Percentiles rank a stretch among this genome's conserved stretches.
These are phyloP conservation scores for Ambrosiella xylebori DNA, from an alignment of 2,329 filamentous ascomycete genomes.

Conservation along the genomic window DNA sequence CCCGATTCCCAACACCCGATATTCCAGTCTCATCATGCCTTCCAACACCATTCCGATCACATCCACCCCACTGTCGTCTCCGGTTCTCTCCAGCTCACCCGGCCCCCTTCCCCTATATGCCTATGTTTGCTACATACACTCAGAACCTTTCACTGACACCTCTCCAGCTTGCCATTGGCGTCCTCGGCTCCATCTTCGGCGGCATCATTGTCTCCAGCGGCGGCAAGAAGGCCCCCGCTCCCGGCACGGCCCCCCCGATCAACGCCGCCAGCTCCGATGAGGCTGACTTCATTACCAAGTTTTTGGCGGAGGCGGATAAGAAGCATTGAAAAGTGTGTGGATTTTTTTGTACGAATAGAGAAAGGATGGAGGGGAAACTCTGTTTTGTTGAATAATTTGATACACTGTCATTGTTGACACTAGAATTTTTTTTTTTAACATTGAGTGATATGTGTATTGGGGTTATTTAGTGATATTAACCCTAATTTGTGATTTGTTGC, in stretches of 20 bases:
- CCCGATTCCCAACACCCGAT: neutral
- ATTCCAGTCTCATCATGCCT: neutral
- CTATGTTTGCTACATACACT: neutral
- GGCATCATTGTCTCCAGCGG: constrained; percentile 28
- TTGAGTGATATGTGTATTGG: neutral
- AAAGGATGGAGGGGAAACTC: neutral
- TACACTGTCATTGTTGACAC: neutral
- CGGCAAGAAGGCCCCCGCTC: constrained; percentile 27
- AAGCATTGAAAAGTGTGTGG: constrained; percentile 9
- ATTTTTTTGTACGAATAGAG: neutral
- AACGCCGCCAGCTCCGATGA: constrained; percentile 45
- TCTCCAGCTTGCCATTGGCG: constrained; percentile 35
- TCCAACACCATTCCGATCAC: neutral
- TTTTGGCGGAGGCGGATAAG: constrained; percentile 18
- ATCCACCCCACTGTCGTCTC: neutral
- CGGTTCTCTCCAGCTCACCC: neutral
- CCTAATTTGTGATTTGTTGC: too few species aligned
- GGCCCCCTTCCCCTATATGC: neutral
- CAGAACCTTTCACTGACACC: constrained; percentile 13
- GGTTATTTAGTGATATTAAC: too few species aligned
- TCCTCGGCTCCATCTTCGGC: constrained; percentile 34
- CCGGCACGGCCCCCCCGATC: constrained; percentile 36
- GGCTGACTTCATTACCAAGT: constrained; percentile 46
- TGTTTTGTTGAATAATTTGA: neutral
- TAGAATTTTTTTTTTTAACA: neutral